Evolutionary conservation across 345 rosid species (phyloP), one percentile per base, ranked within the genome.

Genomic region (Bruguiera sexangula): DNA sequence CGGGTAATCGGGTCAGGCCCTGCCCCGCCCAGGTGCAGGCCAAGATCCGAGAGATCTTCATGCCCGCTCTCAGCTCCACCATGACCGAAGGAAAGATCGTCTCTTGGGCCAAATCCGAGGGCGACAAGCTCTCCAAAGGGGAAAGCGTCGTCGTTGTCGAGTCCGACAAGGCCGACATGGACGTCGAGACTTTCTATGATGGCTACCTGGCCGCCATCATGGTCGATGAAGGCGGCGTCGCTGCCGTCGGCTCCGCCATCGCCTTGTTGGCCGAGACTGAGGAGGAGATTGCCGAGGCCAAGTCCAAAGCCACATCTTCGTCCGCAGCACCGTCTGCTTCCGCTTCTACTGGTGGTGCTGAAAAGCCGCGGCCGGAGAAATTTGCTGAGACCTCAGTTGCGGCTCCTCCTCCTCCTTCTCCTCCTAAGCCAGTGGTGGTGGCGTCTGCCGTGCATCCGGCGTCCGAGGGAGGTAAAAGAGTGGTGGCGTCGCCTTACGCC

Each of bases 21-120:
- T 8, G 37, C 37, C 37, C 37, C 37, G 15, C 60, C 48, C 75
- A 50, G 15, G 43, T 53, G 10, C 81, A 67, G 60, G 89, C 98
- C 48, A 93, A 89, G 91, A 91, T 91, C 86, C 89, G 92, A 18
- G 97, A 95, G 80, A 95, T 95, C 61, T 87, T 92, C 92, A 95
- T 95, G 97, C 99, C 99, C 9, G 97, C 99, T n/a, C 83, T 95
- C 50, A 95, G 97, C 66, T 95, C 99, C 43, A 95, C 97, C 7
- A 92, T 92, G 98, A 92, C 96, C 0, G 96, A 92, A 46, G 99
- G 99, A 1, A 95, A 88, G 82, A 90, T 95, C 79, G 97, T 95
- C 4, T 88, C 99, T 1, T 95, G 99, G 99, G 72, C 87, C 46
- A 93, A 85, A 72, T 86, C 96, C 36, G 97, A 93, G 75, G 97